Evolutionary conservation across 192 early-diverging fungal species (phyloP).

Genomic region (Coemansia sp.): DNA sequence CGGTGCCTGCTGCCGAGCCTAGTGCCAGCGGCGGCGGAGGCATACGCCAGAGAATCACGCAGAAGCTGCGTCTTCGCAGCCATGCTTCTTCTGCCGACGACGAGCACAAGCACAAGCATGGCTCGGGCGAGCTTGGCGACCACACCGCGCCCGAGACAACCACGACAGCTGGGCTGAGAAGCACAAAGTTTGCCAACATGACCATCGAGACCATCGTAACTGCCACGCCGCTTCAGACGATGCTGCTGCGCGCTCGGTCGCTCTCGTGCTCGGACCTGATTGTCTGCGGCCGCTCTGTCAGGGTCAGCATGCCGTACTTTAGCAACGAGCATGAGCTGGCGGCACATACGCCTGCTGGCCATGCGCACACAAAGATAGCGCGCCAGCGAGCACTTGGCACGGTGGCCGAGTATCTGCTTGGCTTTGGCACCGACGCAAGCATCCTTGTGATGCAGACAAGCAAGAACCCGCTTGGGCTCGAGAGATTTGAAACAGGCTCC

Average conservation of each 20-base stretch:
- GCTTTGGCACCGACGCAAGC: constrained; percentile 49
- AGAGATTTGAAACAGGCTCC: neutral
- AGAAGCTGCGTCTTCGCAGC: constrained; percentile 34
- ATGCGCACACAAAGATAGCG: constrained; percentile 28
- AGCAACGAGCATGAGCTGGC: constrained; percentile 27
- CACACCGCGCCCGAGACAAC: constrained; percentile 3
- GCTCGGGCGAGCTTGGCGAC: neutral
- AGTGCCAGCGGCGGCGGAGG: constrained; percentile 12
- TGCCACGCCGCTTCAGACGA: constrained; percentile 40
- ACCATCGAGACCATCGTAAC: constrained; percentile 39
- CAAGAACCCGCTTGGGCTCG: constrained; percentile 10
- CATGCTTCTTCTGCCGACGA: neutral
- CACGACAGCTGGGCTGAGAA: constrained; percentile 11
- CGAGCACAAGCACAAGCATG: neutral
- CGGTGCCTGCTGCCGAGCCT: neutral
- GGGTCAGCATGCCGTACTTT: constrained; percentile 28
- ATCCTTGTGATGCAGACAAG: constrained; percentile 52
- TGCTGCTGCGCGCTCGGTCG: constrained; percentile 30
- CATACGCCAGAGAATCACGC: constrained; percentile 26
- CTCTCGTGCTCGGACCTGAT: constrained; percentile 27
- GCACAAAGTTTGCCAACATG: constrained; percentile 39
- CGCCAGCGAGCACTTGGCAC: constrained; percentile 43
- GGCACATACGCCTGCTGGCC: constrained; percentile 16
- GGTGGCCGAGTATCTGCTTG: constrained; percentile 42
- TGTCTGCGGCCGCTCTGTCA: constrained; percentile 41